Evolutionary conservation across 2,329 filamentous ascomycete species (phyloP).

Genomic region (Aspergillus quadrilineatus): DNA sequence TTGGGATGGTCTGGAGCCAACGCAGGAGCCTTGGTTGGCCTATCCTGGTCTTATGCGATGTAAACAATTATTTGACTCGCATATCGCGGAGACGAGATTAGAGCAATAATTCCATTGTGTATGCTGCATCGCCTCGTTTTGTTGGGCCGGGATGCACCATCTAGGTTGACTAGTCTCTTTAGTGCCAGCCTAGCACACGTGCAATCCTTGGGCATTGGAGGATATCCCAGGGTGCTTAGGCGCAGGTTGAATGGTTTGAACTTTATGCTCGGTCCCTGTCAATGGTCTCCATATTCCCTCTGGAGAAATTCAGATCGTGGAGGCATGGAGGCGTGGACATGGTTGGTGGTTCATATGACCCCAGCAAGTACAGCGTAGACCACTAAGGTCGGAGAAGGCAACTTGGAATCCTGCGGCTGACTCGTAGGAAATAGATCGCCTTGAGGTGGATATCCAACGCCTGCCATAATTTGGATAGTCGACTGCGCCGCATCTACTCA

Average conservation of each 20-base stretch:
- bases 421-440: neutral
- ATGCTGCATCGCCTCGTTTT: conserved; percentile 7
- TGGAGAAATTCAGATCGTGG: neutral
- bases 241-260: neutral
- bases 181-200: conserved; percentile 1
- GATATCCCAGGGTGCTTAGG: neutral
- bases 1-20: conserved; percentile 2
- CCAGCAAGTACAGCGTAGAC: neutral
- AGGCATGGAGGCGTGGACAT: neutral
- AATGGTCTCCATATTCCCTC: neutral
- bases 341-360: neutral
- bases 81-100: conserved; percentile 3
- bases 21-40: neutral
- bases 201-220: neutral
- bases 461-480: neutral
- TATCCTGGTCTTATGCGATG: conserved; percentile 1
- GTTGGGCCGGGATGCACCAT: conserved; percentile 9
- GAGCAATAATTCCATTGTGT: conserved; percentile 5
- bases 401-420: neutral
- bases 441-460: neutral
- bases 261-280: neutral
- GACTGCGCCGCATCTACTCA: neutral
- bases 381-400: neutral
- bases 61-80: conserved; percentile 9
- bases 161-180: neutral